These are phyloP conservation scores for Hirsutella minnesotensis DNA, from an alignment of 2,329 filamentous ascomycete species.

Conservation along the genomic window DNA sequence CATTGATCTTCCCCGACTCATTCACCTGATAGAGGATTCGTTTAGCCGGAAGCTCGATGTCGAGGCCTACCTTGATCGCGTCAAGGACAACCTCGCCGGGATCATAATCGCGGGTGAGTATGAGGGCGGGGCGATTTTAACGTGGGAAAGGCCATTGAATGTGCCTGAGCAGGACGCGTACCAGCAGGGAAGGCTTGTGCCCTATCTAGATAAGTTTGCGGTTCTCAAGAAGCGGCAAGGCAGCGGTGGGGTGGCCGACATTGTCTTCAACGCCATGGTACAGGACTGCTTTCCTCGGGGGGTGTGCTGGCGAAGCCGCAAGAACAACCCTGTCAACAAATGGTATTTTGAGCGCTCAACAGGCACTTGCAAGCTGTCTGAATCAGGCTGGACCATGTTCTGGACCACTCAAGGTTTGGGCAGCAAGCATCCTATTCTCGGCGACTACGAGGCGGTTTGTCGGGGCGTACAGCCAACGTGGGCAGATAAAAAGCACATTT, in stretches of 20 bases:
- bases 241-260: slow-evolving; percentile 82
- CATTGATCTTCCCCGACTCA: slow-evolving; percentile 72
- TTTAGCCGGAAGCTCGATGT: slow-evolving; percentile 80
- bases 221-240: slow-evolving; percentile 83
- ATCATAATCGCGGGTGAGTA: slow-evolving; percentile 94
- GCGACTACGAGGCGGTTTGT: slow-evolving; percentile 68
- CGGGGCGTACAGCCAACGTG: slow-evolving; percentile 51
- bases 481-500: slow-evolving; percentile 33
- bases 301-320: slow-evolving; percentile 84
- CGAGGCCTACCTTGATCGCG: slow-evolving; percentile 68
- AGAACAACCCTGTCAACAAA: slow-evolving; percentile 92
- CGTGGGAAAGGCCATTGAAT: slow-evolving; percentile 72
- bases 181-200: slow-evolving; percentile 56
- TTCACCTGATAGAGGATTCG: slow-evolving; percentile 85
- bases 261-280: slow-evolving; percentile 95
- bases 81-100: slow-evolving; percentile 71
- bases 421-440: slow-evolving; percentile 40
- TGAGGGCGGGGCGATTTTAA: slow-evolving; percentile 87
- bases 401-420: slow-evolving; percentile 72
- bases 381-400: slow-evolving; percentile 95
- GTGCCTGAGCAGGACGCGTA: slow-evolving; percentile 42
- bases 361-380: slow-evolving; percentile 70
- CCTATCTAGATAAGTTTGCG: slow-evolving; percentile 95
- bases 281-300: slow-evolving; percentile 76
- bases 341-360: slow-evolving; percentile 94